Evolutionary conservation across 768 basidiomycete species (phyloP), one percentile per base, ranked within the genome.

Genomic region (Rhizopogon roseolus): DNA sequence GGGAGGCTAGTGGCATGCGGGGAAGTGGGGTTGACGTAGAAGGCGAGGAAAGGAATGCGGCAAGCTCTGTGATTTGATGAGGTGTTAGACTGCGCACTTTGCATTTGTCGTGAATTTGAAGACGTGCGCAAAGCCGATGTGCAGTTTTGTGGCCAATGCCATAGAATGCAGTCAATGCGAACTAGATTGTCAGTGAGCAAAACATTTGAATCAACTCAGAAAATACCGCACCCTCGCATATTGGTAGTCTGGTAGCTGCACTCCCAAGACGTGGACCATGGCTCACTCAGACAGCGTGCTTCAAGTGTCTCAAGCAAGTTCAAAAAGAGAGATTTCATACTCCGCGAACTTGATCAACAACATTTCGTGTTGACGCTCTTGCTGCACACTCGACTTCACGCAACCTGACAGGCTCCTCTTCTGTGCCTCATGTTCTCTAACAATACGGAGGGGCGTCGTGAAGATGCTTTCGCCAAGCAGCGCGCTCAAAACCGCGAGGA

Each of bases 31-130:
- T 75, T 3, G 88, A 81, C 16, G 90, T 93, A 22, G 81, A 73
- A 1, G 97, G 95, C 0, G 93, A 90, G 5, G 95, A 94, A 9
- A 99, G 85, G 71, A 93, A 96, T 6, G 96, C 90, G 11, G 94
- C 88, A n/a, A 99, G 80, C 14, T 88, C 81, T 13, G 93, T 97
- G 48, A 95, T 76, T 79, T 99, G 97, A 36, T 81, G 76, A 29
- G 93, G 86, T 27, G 91, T 85, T 32, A 99, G 78, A 66, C 92
- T 81, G 46, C 80, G 81, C 59, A 99, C 84, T 69, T 81, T 84
- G 72, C 87, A 84, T 57, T 78, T 78, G 76, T 92, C 85, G 71
- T 98, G 94, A 50, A 99, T 91, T 65, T 90, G 89, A 42, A 97
- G 82, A 56, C 97, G 86, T 9, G 95, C 92, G 65, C 96, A 93